phyloP scores from a whole-genome alignment of 345 rosid species.

The Eucalyptus sideroxylon region DNA sequence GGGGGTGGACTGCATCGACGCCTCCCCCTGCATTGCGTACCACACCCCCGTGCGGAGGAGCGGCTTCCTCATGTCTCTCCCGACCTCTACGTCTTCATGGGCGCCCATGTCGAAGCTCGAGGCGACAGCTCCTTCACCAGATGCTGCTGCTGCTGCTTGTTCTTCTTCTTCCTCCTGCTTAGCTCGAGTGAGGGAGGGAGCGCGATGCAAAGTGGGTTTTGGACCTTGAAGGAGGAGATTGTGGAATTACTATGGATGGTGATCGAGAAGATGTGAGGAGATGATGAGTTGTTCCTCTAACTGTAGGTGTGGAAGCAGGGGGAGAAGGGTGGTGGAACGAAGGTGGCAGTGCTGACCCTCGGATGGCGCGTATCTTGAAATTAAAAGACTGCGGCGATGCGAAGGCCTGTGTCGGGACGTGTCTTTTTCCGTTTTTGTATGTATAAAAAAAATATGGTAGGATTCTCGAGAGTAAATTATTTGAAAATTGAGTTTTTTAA shows the following conservation, averaged over 20 bases:
- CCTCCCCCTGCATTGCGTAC: slow-evolving; percentile 33
- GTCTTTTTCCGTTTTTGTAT: background rate
- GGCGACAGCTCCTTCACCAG: background rate
- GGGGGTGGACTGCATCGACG: slow-evolving; percentile 46
- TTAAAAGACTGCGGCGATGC: background rate
- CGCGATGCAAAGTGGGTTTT: background rate
- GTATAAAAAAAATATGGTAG: background rate
- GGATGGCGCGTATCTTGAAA: background rate
- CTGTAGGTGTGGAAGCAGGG: background rate
- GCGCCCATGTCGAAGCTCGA: slow-evolving; percentile 18
- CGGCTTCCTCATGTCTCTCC: slow-evolving; percentile 41
- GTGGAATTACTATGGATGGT: background rate
- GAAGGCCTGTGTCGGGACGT: background rate
- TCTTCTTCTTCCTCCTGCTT: background rate
- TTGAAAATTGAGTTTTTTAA: background rate
- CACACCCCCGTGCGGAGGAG: slow-evolving; percentile 60
- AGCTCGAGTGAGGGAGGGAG: background rate
- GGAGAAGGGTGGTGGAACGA: background rate
- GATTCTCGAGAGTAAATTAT: background rate
- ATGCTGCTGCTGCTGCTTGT: background rate
- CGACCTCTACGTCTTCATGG: slow-evolving; percentile 42
- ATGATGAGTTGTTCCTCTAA: background rate
- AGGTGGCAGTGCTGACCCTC: background rate
- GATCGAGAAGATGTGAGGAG: background rate
- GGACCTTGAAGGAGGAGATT: background rate